Base-by-base conservation (phyloP, 805 yeast genomes). In the Lipomyces orientalis region DNA sequence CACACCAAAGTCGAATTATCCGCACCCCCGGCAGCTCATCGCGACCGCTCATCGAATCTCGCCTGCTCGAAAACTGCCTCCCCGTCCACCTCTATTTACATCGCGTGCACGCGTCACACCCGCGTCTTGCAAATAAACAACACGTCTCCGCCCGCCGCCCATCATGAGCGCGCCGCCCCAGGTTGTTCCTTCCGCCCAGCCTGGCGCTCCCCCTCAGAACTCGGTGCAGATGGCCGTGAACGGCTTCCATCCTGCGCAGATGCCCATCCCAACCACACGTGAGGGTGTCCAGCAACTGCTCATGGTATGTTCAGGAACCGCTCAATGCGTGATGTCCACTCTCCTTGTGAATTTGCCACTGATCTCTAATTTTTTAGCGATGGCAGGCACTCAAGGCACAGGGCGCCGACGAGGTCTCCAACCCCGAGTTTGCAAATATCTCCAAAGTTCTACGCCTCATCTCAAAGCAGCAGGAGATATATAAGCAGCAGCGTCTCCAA, bases 351-450 rank as follows among this genome's bases (percentile, higher is more conserved):
- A 22, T 58, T 33, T 16, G 51, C 22, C 56, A 51, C 60, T 59
- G 37, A 22, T 25, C 16, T 16, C 51, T 33, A 34, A 29, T 43
- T 49, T 57, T 43, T 22, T 60, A 82, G 84, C 84, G 90, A 63
- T 87, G 89, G 89, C 86, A 86, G 68, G 84, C 83, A 70, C 79
- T 88, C 66, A 80, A 81, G 62, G 84, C 83, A 62, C 86, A 82
- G 72, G 89, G 88, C n/a, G 89, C 87, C 34, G 83, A 81, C 64
- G 89, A 85, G 16, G 79, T 78, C 14, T 81, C 82, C 66, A 85
- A 85, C 61, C 85, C 87, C 16, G 91, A 88, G 77, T 87, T 84
- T 76, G 81, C 84, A 25, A 86, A 85, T 66, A 78, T 88, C 70
- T 82, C 87, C 52, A 84, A 82, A 73, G 76, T 85, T 54, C 80